Conservation (phyloP, 805 yeast genomes). For the Lipomyces orientalis region DNA sequence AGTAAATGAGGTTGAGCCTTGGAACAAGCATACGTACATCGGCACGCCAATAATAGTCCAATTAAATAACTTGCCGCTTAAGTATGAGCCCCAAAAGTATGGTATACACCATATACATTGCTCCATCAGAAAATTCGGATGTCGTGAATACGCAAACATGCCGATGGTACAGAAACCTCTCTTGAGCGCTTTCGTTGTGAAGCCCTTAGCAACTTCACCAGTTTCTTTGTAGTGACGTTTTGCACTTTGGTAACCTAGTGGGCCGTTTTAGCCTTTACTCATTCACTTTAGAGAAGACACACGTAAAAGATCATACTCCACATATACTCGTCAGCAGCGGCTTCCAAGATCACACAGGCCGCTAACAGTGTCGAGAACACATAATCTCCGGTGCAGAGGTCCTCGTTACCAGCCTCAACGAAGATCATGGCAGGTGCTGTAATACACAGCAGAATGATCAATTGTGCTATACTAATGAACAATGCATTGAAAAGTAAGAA, state of each 20-base stretch:
- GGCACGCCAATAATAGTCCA: conserved; percentile 33
- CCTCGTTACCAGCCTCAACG: conserved; percentile 1
- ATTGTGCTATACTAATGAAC: conserved; percentile 26
- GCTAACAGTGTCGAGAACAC: conserved; percentile 13
- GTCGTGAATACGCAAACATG: conserved; percentile 30
- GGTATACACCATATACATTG: conserved; percentile 30
- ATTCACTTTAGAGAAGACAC: background rate
- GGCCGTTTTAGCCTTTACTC: background rate
- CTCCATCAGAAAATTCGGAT: conserved; percentile 33
- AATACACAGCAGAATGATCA: conserved; percentile 26
- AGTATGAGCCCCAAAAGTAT: conserved; percentile 22
- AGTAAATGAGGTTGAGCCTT: conserved; percentile 32
- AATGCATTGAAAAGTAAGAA: conserved; percentile 21
- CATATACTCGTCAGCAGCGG: conserved; percentile 26
- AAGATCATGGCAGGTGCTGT: conserved; percentile 28
- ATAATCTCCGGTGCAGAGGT: conserved; percentile 12
- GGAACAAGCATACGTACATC: conserved; percentile 28
- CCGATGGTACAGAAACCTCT: conserved; percentile 36
- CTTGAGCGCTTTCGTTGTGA: conserved; percentile 22
- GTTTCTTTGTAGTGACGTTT: conserved; percentile 18
- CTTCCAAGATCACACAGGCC: conserved; percentile 23
- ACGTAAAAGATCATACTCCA: conserved; percentile 29
- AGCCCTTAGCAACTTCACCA: conserved; percentile 19
- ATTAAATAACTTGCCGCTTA: conserved; percentile 20
- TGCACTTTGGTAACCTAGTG: conserved; percentile 28